These are phyloP conservation scores for Diplotaxis tenuifolia DNA, from an alignment of 345 rosid species.

Conservation along the genomic window DNA sequence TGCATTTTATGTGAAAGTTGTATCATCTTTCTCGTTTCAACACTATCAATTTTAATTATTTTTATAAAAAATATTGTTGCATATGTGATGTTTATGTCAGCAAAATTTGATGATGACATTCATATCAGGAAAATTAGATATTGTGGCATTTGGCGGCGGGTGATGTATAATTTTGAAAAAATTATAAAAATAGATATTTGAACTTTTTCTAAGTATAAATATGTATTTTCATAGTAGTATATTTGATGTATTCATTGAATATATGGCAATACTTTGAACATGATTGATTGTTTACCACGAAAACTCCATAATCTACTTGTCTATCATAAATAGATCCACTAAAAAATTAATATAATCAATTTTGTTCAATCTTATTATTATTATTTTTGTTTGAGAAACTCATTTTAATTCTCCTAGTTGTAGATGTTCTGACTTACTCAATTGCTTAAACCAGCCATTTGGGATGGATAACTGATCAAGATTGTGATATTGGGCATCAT, in stretches of 20 bases:
- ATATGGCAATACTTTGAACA: not conserved
- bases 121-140: not conserved
- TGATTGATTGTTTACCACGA: not conserved
- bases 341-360: not conserved
- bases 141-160: not conserved
- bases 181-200: too few relatives aligned
- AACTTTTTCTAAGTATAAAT: too few relatives aligned
- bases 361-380: not conserved
- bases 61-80: not conserved
- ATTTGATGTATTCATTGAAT: not conserved
- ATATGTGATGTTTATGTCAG: not conserved
- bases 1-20: too few relatives aligned
- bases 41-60: not conserved
- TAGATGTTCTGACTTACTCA: not conserved
- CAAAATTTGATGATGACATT: not conserved
- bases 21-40: too few relatives aligned
- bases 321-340: not conserved
- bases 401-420: not conserved
- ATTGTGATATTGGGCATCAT: not conserved
- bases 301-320: not conserved
- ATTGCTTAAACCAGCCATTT: not conserved
- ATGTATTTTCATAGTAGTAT: too few relatives aligned
- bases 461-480: not conserved
- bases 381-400: not conserved
- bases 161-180: not conserved